Evolutionary conservation across 192 early-diverging fungal genomes (phyloP).

Genomic region (Entomortierella parvispora): DNA sequence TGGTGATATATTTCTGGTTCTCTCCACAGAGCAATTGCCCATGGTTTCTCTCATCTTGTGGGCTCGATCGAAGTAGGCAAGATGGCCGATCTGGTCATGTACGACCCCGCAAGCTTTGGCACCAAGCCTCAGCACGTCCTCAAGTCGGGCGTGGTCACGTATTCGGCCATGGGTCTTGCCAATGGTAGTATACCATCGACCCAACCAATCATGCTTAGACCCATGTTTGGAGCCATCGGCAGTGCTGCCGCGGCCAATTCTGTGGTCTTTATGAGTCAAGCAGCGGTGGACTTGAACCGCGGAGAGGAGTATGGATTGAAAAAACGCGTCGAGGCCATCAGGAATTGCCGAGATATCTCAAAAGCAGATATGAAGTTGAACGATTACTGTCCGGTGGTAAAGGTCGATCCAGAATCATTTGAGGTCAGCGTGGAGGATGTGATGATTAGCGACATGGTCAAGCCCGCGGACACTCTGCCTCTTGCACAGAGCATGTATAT

Average conservation of each 20-base stretch:
- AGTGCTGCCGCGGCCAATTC: conserved; percentile 68
- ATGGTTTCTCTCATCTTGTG: conserved; percentile 87
- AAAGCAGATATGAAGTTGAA: conserved; percentile 94
- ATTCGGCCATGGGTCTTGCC: conserved; percentile 90
- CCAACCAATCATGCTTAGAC: conserved; percentile 85
- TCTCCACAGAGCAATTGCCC: conserved; percentile 79
- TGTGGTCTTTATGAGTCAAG: conserved; percentile 85
- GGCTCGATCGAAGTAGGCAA: conserved; percentile 96
- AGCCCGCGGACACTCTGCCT: conserved; percentile 76
- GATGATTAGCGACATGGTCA: conserved; percentile 63
- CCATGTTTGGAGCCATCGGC: conserved; percentile 85
- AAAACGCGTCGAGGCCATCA: conserved; percentile 77
- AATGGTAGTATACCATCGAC: conserved; percentile 97
- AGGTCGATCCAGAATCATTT: conserved; percentile 95
- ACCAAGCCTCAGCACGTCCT: conserved; percentile 86
- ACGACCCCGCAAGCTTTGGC: conserved; percentile 87
- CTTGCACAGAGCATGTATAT: conserved; percentile 76
- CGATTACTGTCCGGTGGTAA: conserved; percentile 75
- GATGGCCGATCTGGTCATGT: conserved; percentile 93
- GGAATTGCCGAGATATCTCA: conserved; percentile 77
- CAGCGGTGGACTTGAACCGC: conserved; percentile 69
- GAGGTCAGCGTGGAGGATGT: conserved; percentile 83
- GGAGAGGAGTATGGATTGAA: conserved; percentile 69
- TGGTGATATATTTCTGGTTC: too few species aligned
- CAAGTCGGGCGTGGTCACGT: conserved; percentile 90